Evolutionary conservation across 306 rosid genomes (phyloP).

Genomic region (Casuarina equisetifolia): DNA sequence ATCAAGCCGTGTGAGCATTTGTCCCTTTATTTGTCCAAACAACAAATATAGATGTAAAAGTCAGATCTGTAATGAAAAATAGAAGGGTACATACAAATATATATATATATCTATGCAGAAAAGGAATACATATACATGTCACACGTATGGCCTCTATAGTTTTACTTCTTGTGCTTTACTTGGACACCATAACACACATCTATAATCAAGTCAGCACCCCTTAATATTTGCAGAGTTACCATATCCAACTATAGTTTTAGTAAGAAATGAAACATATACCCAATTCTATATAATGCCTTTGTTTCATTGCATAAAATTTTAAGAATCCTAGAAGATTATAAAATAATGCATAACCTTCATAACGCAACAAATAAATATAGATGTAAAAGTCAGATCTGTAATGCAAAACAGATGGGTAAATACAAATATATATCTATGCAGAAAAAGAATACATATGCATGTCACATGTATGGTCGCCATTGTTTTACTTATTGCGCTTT

Average conservation of each 20-base stretch:
- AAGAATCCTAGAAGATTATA: conserved; percentile 25
- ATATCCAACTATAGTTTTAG: neutral
- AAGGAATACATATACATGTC: too few species aligned
- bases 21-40: neutral
- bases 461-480: too few species aligned
- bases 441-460: too few species aligned
- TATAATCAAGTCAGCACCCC: neutral
- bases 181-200: neutral
- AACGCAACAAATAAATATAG: conserved; percentile 34
- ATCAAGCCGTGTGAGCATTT: neutral
- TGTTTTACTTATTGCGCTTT: neutral
- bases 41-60: too few species aligned
- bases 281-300: neutral
- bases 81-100: neutral
- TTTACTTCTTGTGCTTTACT: neutral
- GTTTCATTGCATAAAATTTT: neutral
- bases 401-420: neutral
- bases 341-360: conserved; percentile 31
- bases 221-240: neutral
- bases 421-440: neutral
- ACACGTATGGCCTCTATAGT: too few species aligned
- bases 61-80: too few species aligned
- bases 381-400: too few species aligned
- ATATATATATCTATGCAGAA: too few species aligned
- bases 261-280: neutral